Conservation (phyloP, 805 yeast genomes). For the Wickerhamomyces bisporus region DNA sequence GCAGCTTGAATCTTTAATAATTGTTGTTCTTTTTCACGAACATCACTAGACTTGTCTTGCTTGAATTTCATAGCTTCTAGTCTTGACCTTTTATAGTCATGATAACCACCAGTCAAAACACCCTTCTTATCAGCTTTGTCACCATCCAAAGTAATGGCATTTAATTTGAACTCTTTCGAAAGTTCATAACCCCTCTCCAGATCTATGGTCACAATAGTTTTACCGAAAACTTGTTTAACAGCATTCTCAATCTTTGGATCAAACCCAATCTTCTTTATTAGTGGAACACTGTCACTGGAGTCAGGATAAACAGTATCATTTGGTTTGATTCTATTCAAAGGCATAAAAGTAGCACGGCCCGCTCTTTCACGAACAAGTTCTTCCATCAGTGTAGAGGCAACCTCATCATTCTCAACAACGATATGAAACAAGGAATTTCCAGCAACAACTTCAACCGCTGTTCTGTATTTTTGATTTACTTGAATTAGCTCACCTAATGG, state of each 20-base stretch:
- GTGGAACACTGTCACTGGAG: constrained; percentile 60
- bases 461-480: constrained; percentile 75
- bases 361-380: constrained; percentile 62
- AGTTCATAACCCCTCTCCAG: constrained; percentile 63
- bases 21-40: constrained; percentile 34
- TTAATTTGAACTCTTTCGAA: constrained; percentile 54
- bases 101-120: constrained; percentile 82
- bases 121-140: constrained; percentile 84
- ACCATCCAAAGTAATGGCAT: constrained; percentile 87
- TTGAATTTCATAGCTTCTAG: constrained; percentile 63
- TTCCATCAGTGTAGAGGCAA: constrained; percentile 75
- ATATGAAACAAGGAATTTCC: constrained; percentile 83
- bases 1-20: constrained; percentile 33
- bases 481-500: constrained; percentile 79
- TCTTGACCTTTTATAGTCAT: constrained; percentile 63
- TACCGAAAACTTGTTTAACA: constrained; percentile 75
- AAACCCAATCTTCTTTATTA: constrained; percentile 67
- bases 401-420: constrained; percentile 82
- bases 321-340: constrained; percentile 62
- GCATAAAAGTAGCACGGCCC: constrained; percentile 90
- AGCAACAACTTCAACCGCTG: constrained; percentile 86
- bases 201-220: constrained; percentile 69
- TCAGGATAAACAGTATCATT: constrained; percentile 51
- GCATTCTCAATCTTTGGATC: constrained; percentile 57
- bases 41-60: constrained; percentile 45